phyloP scores from a whole-genome alignment of 2,329 filamentous ascomycete species.

The Ophiostoma ips region DNA sequence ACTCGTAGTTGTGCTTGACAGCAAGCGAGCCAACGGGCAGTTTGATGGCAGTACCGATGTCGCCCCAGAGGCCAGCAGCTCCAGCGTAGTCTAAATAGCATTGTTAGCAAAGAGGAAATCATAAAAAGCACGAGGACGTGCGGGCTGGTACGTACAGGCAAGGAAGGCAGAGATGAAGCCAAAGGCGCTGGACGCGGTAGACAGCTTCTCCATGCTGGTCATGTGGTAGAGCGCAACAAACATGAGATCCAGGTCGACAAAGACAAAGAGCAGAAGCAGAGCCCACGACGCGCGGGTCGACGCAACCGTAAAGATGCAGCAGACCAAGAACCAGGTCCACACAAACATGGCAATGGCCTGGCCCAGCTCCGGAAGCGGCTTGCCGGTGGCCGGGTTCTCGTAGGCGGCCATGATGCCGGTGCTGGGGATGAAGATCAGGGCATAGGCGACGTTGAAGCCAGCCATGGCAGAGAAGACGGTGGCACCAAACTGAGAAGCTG shows the following conservation, averaged over 20 bases:
- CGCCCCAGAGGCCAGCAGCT: slow-evolving; percentile 8
- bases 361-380: slow-evolving; percentile 28
- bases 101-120: neutral
- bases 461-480: slow-evolving; percentile 69
- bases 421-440: slow-evolving; percentile 53
- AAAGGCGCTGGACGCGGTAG: slow-evolving; percentile 5
- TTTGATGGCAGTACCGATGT: slow-evolving; percentile 10
- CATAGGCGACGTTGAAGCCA: slow-evolving; percentile 70
- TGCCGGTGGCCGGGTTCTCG: slow-evolving; percentile 11
- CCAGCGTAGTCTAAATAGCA: slow-evolving; percentile 8
- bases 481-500: slow-evolving; percentile 54
- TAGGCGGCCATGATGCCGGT: slow-evolving; percentile 46
- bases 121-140: too few relatives aligned
- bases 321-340: slow-evolving; percentile 50
- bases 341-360: slow-evolving; percentile 60
- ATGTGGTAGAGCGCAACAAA: slow-evolving; percentile 9
- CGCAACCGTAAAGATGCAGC: slow-evolving; percentile 29
- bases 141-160: slow-evolving; percentile 6
- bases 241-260: slow-evolving; percentile 9
- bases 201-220: neutral
- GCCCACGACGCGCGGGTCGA: slow-evolving; percentile 9
- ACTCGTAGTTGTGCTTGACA: slow-evolving; percentile 7
- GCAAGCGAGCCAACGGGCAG: slow-evolving; percentile 11
- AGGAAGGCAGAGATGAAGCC: slow-evolving; percentile 9
- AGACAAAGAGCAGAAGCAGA: slow-evolving; percentile 7